Conservation (phyloP, 352 stramenopile species). For the Globisporangium camurandrum region DNA sequence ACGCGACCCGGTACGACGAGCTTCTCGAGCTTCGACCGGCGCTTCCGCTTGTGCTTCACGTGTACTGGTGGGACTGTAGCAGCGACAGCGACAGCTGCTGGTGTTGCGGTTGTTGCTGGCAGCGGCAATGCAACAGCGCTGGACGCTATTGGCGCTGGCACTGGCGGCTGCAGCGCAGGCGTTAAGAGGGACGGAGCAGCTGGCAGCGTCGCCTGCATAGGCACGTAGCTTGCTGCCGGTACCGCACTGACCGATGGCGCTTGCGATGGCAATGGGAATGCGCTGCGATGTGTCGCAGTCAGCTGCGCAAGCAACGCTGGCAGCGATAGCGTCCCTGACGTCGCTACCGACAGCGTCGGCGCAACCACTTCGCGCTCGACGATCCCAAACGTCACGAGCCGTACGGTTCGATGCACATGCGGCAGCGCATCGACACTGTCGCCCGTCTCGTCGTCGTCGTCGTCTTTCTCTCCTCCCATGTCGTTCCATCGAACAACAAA, state of each 20-base stretch:
- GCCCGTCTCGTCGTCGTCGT: slow-evolving; percentile 36
- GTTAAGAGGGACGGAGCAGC: too few relatives aligned
- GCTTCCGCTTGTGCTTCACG: slow-evolving; percentile 25
- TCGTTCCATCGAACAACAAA: slow-evolving; percentile 77
- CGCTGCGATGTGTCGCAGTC: neutral
- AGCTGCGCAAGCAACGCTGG: neutral
- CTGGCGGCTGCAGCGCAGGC: too few relatives aligned
- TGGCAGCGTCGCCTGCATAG: too few relatives aligned
- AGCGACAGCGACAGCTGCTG: neutral
- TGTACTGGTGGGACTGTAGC: neutral
- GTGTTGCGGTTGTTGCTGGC: neutral
- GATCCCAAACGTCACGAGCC: slow-evolving; percentile 32
- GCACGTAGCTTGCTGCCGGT: neutral
- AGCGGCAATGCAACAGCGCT: neutral
- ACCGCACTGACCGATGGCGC: too few relatives aligned
- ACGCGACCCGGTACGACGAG: slow-evolving; percentile 34
- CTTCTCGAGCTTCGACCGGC: slow-evolving; percentile 42
- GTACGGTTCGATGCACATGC: slow-evolving; percentile 41
- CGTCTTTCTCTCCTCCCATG: slow-evolving; percentile 59
- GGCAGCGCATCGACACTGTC: too few relatives aligned
- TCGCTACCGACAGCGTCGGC: neutral
- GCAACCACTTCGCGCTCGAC: slow-evolving; percentile 16
- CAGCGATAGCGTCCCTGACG: neutral
- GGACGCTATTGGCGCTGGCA: neutral
- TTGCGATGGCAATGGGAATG: too few relatives aligned